Conservation (phyloP, 1,284 basidiomycete genomes). For the Coniferiporia sulphurascens region DNA sequence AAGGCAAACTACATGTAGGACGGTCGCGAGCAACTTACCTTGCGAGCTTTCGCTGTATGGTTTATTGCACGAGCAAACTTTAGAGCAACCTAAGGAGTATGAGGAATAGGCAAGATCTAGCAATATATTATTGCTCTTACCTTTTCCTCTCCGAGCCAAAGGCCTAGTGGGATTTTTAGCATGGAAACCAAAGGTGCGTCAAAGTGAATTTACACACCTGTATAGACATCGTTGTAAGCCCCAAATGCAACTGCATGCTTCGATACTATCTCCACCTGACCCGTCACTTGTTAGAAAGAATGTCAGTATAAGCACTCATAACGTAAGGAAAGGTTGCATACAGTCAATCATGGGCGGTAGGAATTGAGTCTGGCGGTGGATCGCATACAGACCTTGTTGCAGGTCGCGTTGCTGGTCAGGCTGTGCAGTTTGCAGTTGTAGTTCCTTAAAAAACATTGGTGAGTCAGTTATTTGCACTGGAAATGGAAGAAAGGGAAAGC, state of each 20-base stretch:
- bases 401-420: conserved; percentile 29
- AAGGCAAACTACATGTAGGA: background rate
- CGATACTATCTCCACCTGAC: conserved; percentile 33
- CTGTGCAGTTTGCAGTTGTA: conserved; percentile 25
- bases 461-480: conserved; percentile 26
- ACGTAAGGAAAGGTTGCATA: conserved; percentile 18
- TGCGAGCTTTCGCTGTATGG: conserved; percentile 30
- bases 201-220: conserved; percentile 25
- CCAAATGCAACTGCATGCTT: conserved; percentile 31
- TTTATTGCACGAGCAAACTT: conserved; percentile 30
- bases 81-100: conserved; percentile 29
- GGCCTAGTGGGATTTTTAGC: conserved; percentile 24
- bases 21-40: conserved; percentile 22
- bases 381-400: conserved; percentile 33
- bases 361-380: conserved; percentile 32
- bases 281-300: conserved; percentile 31
- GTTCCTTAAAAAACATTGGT: conserved; percentile 23
- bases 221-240: conserved; percentile 37
- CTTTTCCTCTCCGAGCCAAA: conserved; percentile 36
- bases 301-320: background rate
- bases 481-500: background rate
- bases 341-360: conserved; percentile 38
- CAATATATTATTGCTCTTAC: background rate
- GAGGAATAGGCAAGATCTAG: background rate
- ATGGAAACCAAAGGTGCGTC: background rate